Evolutionary conservation across 83 land plant species (phyloP).

Genomic region (Larix sibirica): DNA sequence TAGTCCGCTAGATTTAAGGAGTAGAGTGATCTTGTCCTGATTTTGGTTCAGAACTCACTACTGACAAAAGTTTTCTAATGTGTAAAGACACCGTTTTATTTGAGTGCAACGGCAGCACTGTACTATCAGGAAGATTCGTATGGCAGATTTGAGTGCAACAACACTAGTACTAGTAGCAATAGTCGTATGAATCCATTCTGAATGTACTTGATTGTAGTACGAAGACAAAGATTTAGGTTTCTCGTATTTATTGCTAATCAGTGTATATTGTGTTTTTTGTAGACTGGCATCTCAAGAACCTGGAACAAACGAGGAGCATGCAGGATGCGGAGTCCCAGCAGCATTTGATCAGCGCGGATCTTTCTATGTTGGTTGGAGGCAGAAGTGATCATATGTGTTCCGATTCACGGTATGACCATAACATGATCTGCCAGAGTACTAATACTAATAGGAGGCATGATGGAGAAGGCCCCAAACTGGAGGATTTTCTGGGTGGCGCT

Average conservation of each 20-base stretch:
- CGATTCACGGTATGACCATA: neutral
- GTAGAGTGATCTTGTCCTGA: no score
- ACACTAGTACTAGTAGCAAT: neutral
- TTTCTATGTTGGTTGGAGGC: slow-evolving; percentile 6
- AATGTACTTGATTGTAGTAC: neutral
- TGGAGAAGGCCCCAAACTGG: slow-evolving; percentile 56
- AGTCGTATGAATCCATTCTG: neutral
- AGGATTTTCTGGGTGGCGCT: slow-evolving; percentile 66
- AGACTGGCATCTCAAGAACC: neutral
- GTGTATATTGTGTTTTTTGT: neutral
- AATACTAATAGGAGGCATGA: neutral
- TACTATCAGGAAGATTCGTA: neutral
- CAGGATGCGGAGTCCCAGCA: slow-evolving; percentile 1
- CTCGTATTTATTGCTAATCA: neutral
- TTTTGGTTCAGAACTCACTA: neutral
- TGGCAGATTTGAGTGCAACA: neutral
- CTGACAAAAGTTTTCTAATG: neutral
- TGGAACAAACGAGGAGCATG: neutral
- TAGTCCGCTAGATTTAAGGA: neutral
- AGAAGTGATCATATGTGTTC: neutral
- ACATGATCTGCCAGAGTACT: neutral
- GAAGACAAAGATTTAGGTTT: neutral
- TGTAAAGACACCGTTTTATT: neutral
- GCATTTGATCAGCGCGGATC: slow-evolving; percentile 16
- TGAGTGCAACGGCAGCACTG: neutral